These are phyloP conservation scores for Apiospora saccharicola DNA, from an alignment of 2,329 filamentous ascomycete species.

Conservation along the genomic window DNA sequence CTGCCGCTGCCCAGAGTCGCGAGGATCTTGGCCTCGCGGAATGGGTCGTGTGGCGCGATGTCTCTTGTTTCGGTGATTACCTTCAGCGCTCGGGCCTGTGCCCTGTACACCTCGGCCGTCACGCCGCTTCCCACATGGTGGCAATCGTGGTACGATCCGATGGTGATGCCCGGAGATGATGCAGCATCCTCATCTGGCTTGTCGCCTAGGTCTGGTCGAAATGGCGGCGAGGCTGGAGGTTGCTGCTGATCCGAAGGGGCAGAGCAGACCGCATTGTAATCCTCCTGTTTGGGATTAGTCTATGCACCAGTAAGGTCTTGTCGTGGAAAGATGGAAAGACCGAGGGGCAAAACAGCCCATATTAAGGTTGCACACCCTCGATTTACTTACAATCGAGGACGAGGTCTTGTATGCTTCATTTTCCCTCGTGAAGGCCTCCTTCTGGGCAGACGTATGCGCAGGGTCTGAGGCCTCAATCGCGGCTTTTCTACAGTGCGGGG, in stretches of 20 bases:
- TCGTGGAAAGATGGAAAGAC: background rate
- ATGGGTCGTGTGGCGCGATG: conserved; percentile 82
- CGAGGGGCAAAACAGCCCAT: no score
- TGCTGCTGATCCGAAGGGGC: conserved; percentile 27
- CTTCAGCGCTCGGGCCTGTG: conserved; percentile 74
- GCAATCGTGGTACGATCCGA: conserved; percentile 63
- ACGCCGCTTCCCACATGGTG: conserved; percentile 69
- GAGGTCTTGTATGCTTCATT: conserved; percentile 67
- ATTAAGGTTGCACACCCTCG: background rate
- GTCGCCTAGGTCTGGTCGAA: conserved; percentile 7
- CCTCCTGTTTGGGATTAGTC: conserved; percentile 53
- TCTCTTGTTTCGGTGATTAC: conserved; percentile 79
- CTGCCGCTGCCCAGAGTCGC: conserved; percentile 60
- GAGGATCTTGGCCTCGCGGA: conserved; percentile 81
- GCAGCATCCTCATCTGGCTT: conserved; percentile 26
- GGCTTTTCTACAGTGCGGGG: conserved; percentile 37
- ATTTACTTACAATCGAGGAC: conserved; percentile 59
- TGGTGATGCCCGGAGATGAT: conserved; percentile 50
- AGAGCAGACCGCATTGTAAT: conserved; percentile 59
- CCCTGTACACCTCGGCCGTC: conserved; percentile 84
- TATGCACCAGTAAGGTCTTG: background rate
- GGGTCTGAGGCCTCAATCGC: conserved; percentile 33
- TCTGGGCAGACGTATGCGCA: conserved; percentile 36
- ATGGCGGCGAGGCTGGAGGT: conserved; percentile 35
- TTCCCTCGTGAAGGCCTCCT: conserved; percentile 70